Base-by-base conservation (phyloP, 306 rosid genomes). In the Vicia faba region DNA sequence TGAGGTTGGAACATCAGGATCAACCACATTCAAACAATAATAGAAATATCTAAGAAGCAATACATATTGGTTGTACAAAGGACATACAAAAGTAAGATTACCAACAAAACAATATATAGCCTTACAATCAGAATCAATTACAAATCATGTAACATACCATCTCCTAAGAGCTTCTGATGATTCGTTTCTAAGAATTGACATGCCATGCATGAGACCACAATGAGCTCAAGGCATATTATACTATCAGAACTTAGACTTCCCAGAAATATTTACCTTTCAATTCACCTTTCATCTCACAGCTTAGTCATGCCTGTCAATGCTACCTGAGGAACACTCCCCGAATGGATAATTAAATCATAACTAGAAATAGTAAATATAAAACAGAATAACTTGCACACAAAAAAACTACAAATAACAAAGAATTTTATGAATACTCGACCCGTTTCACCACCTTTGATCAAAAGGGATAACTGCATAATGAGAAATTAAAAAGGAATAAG, bases 291-390 rank as follows among this genome's bases (percentile, higher is more conserved):
- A 79, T 93, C 96, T 61, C 95, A 85, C 76, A 89, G 79, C 79
- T 87, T 93, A 71, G 96, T 97, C 97, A 89, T 89, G 88, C 97
- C 89, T 31, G 98, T 93, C 72, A 93, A 69, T 29, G 96, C 89
- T 39, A 93, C 98, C 98, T 93, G 83, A 60, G 29, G 19, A n/a
- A n/a, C n/a, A n/a, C n/a, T n/a, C n/a, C n/a, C n/a, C n/a, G n/a
- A n/a, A n/a, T 59, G 41, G 40, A 38, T 31, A 16, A 16, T 66
- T 48, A 54, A 69, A 56, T 56, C 44, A 61, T 40, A 79, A 25
- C 49, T 4, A 13, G 20, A 15, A 73, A 58, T 50, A 50, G 11
- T 57, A 25, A 43, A 69, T 33, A 58, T 36, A 39, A 67, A 75
- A 44, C 23, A 64, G 45, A 60, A 59, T 14, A 79, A 45, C 35